phyloP scores from a whole-genome alignment of 139 green algal genomes.

The Tetraselmis chui region DNA sequence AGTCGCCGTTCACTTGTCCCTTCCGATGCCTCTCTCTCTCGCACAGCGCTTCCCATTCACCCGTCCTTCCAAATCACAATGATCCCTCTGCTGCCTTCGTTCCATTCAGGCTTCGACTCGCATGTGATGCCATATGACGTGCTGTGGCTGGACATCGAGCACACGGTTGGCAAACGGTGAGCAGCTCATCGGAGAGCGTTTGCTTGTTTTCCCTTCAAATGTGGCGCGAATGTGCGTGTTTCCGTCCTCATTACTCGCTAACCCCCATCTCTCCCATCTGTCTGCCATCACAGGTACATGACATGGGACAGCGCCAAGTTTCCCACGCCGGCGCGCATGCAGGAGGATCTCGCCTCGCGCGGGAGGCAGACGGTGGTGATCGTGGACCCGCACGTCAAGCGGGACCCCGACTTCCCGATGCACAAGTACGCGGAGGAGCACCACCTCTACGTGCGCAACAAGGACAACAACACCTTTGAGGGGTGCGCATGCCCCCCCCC shows the following conservation, averaged over 20 bases:
- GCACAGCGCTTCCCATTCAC: no score
- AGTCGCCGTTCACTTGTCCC: no score
- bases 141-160: conserved; percentile 99
- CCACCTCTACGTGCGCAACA: conserved; percentile 82
- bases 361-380: conserved; percentile 94
- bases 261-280: no score
- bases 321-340: conserved; percentile 68
- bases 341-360: conserved; percentile 57
- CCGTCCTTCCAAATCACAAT: no score
- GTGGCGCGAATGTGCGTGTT: no score
- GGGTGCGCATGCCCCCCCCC: conserved; percentile 39
- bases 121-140: conserved; percentile 97
- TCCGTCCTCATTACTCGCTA: no score
- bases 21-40: no score
- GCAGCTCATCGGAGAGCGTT: not conserved
- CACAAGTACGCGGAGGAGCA: conserved; percentile 71
- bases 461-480: conserved; percentile 80
- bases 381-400: conserved; percentile 97
- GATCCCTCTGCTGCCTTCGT: no score
- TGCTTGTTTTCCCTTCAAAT: no score
- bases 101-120: conserved; percentile 64
- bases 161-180: conserved; percentile 89
- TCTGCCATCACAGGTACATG: conserved; percentile 73
- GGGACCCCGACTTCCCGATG: conserved; percentile 73
- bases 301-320: conserved; percentile 91